Base-by-base conservation (phyloP, 2,329 filamentous ascomycete species). In the Lasiodiplodia citricola region DNA sequence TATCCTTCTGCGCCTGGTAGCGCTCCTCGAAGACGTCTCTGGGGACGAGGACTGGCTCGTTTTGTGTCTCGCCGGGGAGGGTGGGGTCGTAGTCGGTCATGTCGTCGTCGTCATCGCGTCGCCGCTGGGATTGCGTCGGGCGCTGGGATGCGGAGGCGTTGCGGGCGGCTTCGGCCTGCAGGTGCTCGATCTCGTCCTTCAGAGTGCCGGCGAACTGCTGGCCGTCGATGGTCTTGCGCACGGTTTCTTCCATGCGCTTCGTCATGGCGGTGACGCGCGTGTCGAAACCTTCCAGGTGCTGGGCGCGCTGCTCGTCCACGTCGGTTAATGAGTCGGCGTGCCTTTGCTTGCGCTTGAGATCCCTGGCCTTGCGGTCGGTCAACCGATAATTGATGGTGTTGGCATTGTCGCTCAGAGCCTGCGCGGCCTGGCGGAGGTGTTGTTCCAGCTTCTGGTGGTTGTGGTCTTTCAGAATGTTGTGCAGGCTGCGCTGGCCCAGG, bases 181-280 rank as follows among this genome's bases (percentile, higher is more conserved):
- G 73, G 69, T 80, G 79, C 3, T 75, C 72, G 4, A 90, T 70
- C 2, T 81, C 78, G 14, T 82, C 79, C 37, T 80, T 79, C 55
- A 87, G 74, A 4, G 77, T 74, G 67, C 82, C 76, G 16, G 87
- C 75, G 69, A 81, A 83, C 10, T 83, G 79, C 68, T 85, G 81
- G 10, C 82, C 82, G 77, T 92, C 90, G 69, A 91, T 86, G 60
- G 88, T 77, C 14, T 83, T 80, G 18, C 89, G 83, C 74, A 91
- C 84, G 56, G 80, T 82, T 74, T 84, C 81, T 71, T 92, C 90
- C 74, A 91, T 82, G 63, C 83, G 81, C 35, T 78, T 76, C 1
- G 87, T 90, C 72, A 87, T 79, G 3, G 78, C 76, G 18, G 84
- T 79, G 2, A 89, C 86, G 68, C 83, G 80, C 23, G 79, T 76